A percentile compares a stretch with the other conserved stretches of the same genome.
Evolutionary conservation across 495 filamentous ascomycete genomes (phyloP).

Genomic region (Cairneyella variabilis): DNA sequence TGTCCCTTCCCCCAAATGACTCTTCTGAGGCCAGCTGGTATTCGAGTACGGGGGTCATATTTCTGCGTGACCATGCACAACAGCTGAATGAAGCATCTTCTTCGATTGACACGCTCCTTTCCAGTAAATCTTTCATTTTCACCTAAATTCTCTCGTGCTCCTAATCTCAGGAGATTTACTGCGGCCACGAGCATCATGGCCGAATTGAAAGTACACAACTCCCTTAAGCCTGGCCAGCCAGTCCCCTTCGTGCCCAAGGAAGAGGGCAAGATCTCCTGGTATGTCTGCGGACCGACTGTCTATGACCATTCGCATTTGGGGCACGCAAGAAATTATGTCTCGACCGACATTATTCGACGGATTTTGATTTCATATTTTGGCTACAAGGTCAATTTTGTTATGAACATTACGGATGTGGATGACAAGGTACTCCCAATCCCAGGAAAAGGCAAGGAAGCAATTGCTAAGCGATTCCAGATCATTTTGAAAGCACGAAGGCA

Average conservation of each 20-base stretch:
- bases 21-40: neutral
- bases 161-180: slow-evolving; percentile 12
- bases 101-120: slow-evolving; percentile 20
- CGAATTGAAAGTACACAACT: slow-evolving; percentile 68
- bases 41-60: no score
- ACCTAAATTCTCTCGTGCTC: slow-evolving; percentile 21
- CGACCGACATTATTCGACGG: slow-evolving; percentile 85
- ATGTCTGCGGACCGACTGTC: slow-evolving; percentile 88
- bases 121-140: slow-evolving; percentile 1
- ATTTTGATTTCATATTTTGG: slow-evolving; percentile 84
- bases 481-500: slow-evolving; percentile 22
- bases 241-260: slow-evolving; percentile 74
- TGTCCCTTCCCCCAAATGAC: neutral
- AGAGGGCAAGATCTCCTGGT: slow-evolving; percentile 76
- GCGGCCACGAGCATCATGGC: slow-evolving; percentile 32
- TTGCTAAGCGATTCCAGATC: slow-evolving; percentile 16
- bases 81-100: no score
- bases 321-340: slow-evolving; percentile 92
- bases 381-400: slow-evolving; percentile 84
- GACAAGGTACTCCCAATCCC: slow-evolving; percentile 57
- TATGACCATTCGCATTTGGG: slow-evolving; percentile 90
- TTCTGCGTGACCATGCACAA: no score
- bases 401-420: slow-evolving; percentile 94
- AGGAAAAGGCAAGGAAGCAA: neutral
- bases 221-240: slow-evolving; percentile 64